Base-by-base conservation (phyloP, 2,329 filamentous ascomycete genomes). In the Nothomitra cinnamomea region DNA sequence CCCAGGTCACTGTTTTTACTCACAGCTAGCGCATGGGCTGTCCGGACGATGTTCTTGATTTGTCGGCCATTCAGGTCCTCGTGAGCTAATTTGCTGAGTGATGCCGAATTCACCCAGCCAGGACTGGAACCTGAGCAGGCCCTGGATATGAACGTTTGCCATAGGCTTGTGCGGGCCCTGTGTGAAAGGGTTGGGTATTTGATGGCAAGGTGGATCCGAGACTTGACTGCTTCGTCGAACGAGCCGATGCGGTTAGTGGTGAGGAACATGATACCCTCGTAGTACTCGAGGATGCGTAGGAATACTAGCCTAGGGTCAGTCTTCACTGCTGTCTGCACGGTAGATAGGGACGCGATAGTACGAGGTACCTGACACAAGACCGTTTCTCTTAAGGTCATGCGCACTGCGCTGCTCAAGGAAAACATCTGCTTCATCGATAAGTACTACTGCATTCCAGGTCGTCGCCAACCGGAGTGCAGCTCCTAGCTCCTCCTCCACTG, bases 401-500 rank as follows among this genome's bases (percentile, higher is more conserved):
- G 47, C 13, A 3, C 36, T 35, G 15, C 19, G 51, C 21, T 35
- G 28, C n/a, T n/a, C n/a, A 7, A 24, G n/a, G 36, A 50, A 50
- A 7, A n/a, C 45, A 21, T 49, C 45, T 6, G 45, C 45, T 32
- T 49, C 45, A 49, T 49, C 45, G 4, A 70, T 58, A 5, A 70
- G 62, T 2, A 70, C 56, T 1, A 70, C 60, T 5, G 61, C 57
- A 15, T 62, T 60, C 43, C 61, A 64, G 52, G 56, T 56, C 28
- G 55, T 58, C 2, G 61, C 57, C 21, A 62, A 59, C 32, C 60
- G 57, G 49, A 65, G 60, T 22, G 64, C 56, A 10, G 40, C 55
- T 38, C 58, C 42, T 36, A 64, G 57, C 38, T 60, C 53, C 36
- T 24, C 13, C 21, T 62, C 59, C 0, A 94, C 76, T 22, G 62